Evolutionary conservation across 2,329 filamentous ascomycete genomes (phyloP), one percentile per base, ranked within the genome.

Genomic region (Graphilbum fragrans): DNA sequence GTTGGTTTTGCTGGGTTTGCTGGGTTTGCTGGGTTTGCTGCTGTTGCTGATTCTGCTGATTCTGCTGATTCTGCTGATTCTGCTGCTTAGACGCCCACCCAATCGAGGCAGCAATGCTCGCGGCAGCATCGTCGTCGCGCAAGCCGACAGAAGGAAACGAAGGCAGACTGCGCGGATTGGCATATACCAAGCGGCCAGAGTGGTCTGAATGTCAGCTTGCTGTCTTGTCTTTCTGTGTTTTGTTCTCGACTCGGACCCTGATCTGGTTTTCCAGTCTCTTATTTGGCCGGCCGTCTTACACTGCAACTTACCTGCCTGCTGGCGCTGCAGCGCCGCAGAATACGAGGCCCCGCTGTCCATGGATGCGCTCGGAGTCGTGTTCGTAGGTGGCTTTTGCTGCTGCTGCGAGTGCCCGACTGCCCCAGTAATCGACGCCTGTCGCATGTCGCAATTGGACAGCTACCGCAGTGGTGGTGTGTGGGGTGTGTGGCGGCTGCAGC

Each of bases 131-230:
- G 50, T 71, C 65, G 35, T 66, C 52, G 41, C 58, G 62, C 44
- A 86, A 67, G 31, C 83, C 81, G 43, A 69, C 58, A 10, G 80
- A 78, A 12, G 85, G 83, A 52, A 72, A 90, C 53, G 80, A 83
- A 31, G 85, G 85, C 19, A 92, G 71, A 51, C 84, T 78, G 53
- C 77, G 69, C 35, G 82, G 74, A 52, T 75, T 72, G 45, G 83
- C 83, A 65, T 86, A 83, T 58, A 78, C 82, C 45, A 87, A 64
- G 41, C 63, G 64, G 36, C 66, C 67, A 31, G 45, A 42, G 7
- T 20, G 20, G 19, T 42, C 41, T 40, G n/a, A 17, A 22, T 6
- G 22, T n/a, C n/a, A n/a, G n/a, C n/a, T n/a, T n/a, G n/a, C n/a
- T n/a, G n/a, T n/a, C n/a, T n/a, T n/a, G n/a, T n/a, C n/a, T n/a